Evolutionary conservation across 1,284 basidiomycete species (phyloP).

Genomic region (Leccinum insolens): DNA sequence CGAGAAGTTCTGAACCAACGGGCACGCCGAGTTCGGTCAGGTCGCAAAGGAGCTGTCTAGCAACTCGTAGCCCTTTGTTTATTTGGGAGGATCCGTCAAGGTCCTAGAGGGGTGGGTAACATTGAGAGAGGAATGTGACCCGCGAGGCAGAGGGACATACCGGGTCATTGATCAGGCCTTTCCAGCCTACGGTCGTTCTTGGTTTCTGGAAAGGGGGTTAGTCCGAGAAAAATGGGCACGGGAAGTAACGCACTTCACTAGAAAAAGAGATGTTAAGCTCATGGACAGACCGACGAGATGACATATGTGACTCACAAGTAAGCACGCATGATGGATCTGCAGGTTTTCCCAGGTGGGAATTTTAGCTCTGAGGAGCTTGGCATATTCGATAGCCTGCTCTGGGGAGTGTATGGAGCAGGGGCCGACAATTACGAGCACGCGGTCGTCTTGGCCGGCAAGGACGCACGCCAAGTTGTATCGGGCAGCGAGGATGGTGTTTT

Average conservation of each 20-base stretch:
- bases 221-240: not conserved
- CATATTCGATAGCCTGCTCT: slow-evolving; percentile 91
- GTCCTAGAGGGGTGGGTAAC: slow-evolving; percentile 40
- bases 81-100: slow-evolving; percentile 96
- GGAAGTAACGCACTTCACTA: slow-evolving; percentile 49
- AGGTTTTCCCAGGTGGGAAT: slow-evolving; percentile 76
- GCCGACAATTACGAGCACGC: slow-evolving; percentile 89
- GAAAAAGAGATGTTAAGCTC: slow-evolving; percentile 1
- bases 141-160: slow-evolving; percentile 14
- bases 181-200: slow-evolving; percentile 88
- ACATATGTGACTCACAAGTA: slow-evolving; percentile 76
- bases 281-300: not conserved
- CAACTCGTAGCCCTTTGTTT: slow-evolving; percentile 91
- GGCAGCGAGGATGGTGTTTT: slow-evolving; percentile 77
- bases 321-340: slow-evolving; percentile 90
- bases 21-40: slow-evolving; percentile 89
- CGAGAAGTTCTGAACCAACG: slow-evolving; percentile 93
- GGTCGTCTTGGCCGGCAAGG: slow-evolving; percentile 82
- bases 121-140: not conserved
- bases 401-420: slow-evolving; percentile 96
- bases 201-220: slow-evolving; percentile 61
- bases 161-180: slow-evolving; percentile 89
- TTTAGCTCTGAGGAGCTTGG: slow-evolving; percentile 72
- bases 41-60: slow-evolving; percentile 88
- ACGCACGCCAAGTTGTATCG: slow-evolving; percentile 79